Base-by-base conservation (phyloP, 2,329 filamentous ascomycete species). In the Phialocephala sp. region DNA sequence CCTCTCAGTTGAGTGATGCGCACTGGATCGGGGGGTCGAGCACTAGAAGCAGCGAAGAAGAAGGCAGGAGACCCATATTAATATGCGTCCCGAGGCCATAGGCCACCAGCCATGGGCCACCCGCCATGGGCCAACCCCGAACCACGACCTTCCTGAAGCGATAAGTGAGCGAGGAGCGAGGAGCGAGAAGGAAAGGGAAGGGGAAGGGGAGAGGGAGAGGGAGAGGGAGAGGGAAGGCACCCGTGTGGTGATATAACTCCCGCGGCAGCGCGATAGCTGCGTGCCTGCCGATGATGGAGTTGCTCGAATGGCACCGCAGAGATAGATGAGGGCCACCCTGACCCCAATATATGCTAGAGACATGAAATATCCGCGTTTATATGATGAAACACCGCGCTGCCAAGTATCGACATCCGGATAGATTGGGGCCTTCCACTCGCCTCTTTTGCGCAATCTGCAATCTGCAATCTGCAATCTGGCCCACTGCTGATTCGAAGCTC, bases 401-500 rank as follows among this genome's bases (percentile, higher is more conserved):
- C 18, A 50, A 9, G 3, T 50, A 2, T 22, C 22, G 45, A 22
- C 9, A 50, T 20, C 18, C n/a, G 45, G 20, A 24, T 24, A 50
- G 20, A 50, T 50, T 22, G n/a, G 45, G 45, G 8, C n/a, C 22
- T 9, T 15, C 12, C 41, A 2, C 15, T 43, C 41, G 12, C 37
- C 41, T 43, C 37, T 14, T 43, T 43, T 43, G 41, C 41, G 41
- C 41, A 43, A 50, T 50, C 45, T 14, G 11, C 37, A 41, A 41
- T 41, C 37, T 14, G 11, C 37, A 41, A 41, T 14, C 27, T 32
- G 41, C 45, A 50, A 24, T 24, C n/a, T 18, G 45, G 45, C 20
- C 52, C 52, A 55, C 52, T 37, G 22, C 45, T 37, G 36, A 47
- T 64, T 65, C 60, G 63, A 68, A 66, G 66, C 60, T 60, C 59